Evolutionary conservation across 768 basidiomycete genomes (phyloP), one percentile per base, ranked within the genome.

Genomic region (Phanerochaete carnosa): DNA sequence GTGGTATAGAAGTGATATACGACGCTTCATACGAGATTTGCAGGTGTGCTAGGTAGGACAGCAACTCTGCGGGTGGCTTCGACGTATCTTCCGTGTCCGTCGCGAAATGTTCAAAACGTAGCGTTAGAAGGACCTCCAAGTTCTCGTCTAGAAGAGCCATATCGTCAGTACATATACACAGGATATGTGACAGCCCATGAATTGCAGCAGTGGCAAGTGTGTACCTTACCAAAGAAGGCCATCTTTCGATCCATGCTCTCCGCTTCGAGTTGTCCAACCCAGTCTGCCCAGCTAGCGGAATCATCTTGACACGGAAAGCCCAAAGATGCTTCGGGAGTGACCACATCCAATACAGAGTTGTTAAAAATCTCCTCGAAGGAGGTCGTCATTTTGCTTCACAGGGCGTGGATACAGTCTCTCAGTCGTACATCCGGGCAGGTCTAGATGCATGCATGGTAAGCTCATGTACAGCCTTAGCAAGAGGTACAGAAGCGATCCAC

Each of bases 11-110:
- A 1, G 89, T 83, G 51, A 91, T 89, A 68, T 94, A 95, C 2
- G 85, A 86, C 1, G 92, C 90, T 58, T 94, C 92, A 49, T 94
- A 79, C 7, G 92, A 85, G 16, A 94, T 77, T 73, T 95, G 89
- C 7, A 89, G 73, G 70, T 88, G 88, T 2, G 84, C 73, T 45
- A 93, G 76, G 67, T 90, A 85, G 6, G 82, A 73, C 7, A 90
- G 75, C 29, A 92, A 74, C 25, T 66, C 37, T 2, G 68, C 49
- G 1, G 80, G 77, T 13, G 75, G 74, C 22, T 64, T 57, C 70
- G 62, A 46, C 4, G 81, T 80, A 39, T 76, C 68, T 3, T 78
- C 74, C 53, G 77, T 74, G 3, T 64, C 61, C 11, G 60, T 35
- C 39, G 55, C 33, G 13, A 64, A 43, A 22, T 66, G 45, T 16